Evolutionary conservation across 1,284 basidiomycete species (phyloP), one percentile per base, ranked within the genome.

Genomic region (Ganoderma lingzhi): DNA sequence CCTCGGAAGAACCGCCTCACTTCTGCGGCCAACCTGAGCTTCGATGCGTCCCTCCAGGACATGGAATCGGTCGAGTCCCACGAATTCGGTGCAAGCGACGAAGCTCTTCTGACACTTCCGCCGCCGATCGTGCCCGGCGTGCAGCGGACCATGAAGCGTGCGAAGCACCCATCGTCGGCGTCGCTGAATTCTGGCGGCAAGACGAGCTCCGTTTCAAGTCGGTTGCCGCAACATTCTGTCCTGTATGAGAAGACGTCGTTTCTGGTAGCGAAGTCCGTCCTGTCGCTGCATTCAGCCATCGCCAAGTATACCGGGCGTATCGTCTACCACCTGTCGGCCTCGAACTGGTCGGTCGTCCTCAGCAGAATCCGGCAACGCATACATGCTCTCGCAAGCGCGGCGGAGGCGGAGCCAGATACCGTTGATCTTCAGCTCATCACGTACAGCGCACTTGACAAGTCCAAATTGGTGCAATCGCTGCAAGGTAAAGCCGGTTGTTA

Each of bases 301-400:
- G 85, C 87, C 67, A 89, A 90, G 77, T 91, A 87, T 74, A 86
- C 91, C 6, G 93, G 94, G 15, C 90, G 92, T 60, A 91, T 97
- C 74, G 87, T 98, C 56, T 97, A 94, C 79, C 92, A 94, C 78
- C 86, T 98, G 17, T 97, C 96, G 8, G 91, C 94, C 0, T 94
- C 94, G 28, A 98, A 98, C 78, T 98, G 96, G 96, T 82, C 84
- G 42, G 87, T 95, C 9, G 92, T 98, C 23, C 88, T 93, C 73
- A 82, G 87, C 30, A 88, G 94, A 23, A 87, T 97, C 69, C 89
- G 91, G 67, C 84, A 85, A 58, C 92, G 93, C 80, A 93, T 96
- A 55, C 86, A 87, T 72, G 86, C 82, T 69, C 86, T 92, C 64
- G 90, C 90, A 0, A 82, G 82, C 58, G 82, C 84, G 30, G 70